These are phyloP conservation scores for Metschnikowia lunata DNA, from an alignment of 805 yeast species.

Conservation along the genomic window DNA sequence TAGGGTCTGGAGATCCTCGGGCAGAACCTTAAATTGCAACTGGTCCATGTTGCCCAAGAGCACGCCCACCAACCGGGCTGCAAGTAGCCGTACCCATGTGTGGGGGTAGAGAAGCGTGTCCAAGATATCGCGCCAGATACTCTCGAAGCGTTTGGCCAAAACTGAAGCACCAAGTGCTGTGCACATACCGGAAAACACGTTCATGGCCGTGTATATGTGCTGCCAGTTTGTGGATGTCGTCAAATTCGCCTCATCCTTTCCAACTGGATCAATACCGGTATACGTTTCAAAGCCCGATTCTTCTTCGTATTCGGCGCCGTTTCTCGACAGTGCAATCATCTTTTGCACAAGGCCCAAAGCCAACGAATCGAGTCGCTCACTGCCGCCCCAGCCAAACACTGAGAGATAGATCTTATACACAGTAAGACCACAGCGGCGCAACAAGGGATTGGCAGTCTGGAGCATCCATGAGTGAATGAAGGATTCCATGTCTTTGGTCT, in stretches of 20 bases:
- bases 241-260: slow-evolving; percentile 22
- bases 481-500: slow-evolving; percentile 32
- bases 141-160: slow-evolving; percentile 27
- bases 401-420: slow-evolving; percentile 59
- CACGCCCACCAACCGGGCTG: slow-evolving; percentile 56
- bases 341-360: slow-evolving; percentile 23
- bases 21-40: slow-evolving; percentile 31
- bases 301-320: slow-evolving; percentile 16
- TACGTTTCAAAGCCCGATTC: neutral
- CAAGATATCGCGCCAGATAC: slow-evolving; percentile 49
- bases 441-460: slow-evolving; percentile 46
- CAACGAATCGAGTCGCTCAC: slow-evolving; percentile 36
- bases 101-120: slow-evolving; percentile 75
- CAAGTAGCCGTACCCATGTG: slow-evolving; percentile 77
- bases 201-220: slow-evolving; percentile 61
- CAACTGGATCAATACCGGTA: neutral
- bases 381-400: slow-evolving; percentile 41
- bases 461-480: slow-evolving; percentile 59
- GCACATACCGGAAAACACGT: slow-evolving; percentile 42
- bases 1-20: slow-evolving; percentile 57
- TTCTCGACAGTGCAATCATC: slow-evolving; percentile 29
- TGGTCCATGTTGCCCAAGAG: slow-evolving; percentile 42
- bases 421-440: slow-evolving; percentile 70
- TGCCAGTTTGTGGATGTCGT: slow-evolving; percentile 59
- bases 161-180: slow-evolving; percentile 32